Percentiles rank a stretch among this genome's conserved stretches.
Evolutionary conservation across 108 stramenopile species (phyloP).

Genomic region (Schizochytrium sp.): DNA sequence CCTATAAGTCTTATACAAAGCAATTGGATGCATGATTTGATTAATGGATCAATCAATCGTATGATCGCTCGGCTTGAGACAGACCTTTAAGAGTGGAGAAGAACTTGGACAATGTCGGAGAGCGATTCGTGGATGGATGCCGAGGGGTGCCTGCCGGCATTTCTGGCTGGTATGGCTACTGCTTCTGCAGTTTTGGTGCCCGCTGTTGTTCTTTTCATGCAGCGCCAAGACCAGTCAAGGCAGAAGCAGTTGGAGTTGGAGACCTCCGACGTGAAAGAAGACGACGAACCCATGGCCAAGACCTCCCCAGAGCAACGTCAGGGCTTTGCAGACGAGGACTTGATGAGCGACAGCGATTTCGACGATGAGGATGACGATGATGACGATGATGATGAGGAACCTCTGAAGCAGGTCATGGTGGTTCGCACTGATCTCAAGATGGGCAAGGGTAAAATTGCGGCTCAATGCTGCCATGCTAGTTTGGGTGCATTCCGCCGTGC

Average conservation of each 20-base stretch:
- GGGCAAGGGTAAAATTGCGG: slow-evolving; percentile 75
- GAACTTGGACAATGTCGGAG: too few species aligned
- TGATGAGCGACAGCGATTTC: background rate
- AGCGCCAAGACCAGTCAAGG: background rate
- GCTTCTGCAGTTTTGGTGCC: too few species aligned
- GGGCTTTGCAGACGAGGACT: background rate
- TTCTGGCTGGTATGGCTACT: too few species aligned
- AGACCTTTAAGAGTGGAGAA: too few species aligned
- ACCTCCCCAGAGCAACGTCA: background rate
- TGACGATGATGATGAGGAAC: slow-evolving; percentile 14
- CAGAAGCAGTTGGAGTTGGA: background rate
- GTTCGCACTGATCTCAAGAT: slow-evolving; percentile 5
- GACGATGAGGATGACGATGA: slow-evolving; percentile 56
- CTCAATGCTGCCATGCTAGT: slow-evolving; percentile 89
- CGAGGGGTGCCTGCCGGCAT: too few species aligned
- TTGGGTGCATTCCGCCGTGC: slow-evolving; percentile 89
- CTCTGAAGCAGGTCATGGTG: slow-evolving; percentile 6
- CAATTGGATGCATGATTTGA: too few species aligned
- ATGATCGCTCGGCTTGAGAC: too few species aligned
- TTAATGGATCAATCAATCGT: too few species aligned
- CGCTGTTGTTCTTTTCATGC: too few species aligned
- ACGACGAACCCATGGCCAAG: background rate
- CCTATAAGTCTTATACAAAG: too few species aligned
- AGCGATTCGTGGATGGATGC: too few species aligned
- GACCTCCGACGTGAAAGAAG: background rate